Percentiles rank a stretch among this genome's conserved stretches.
Conservation (phyloP, 2,329 filamentous ascomycete genomes). For the Furcasterigmium sp. region DNA sequence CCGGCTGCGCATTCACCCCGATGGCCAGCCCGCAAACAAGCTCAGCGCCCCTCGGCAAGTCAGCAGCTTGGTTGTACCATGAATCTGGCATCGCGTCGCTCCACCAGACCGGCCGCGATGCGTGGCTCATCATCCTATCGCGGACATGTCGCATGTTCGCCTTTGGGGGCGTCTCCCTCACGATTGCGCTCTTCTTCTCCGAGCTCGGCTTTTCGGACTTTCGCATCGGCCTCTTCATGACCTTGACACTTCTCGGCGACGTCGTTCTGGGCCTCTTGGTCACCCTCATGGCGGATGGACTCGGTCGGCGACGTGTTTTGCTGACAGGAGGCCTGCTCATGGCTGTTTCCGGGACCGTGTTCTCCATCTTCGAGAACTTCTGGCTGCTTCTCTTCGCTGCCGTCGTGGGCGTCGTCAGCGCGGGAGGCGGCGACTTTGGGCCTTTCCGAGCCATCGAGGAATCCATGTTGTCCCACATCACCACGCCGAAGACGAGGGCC, state of each 20-base stretch:
- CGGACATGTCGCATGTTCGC: constrained; percentile 54
- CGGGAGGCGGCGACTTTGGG: constrained; percentile 59
- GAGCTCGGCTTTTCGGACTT: constrained; percentile 43
- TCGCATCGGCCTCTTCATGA: constrained; percentile 60
- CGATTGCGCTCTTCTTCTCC: constrained; percentile 51
- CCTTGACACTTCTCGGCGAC: constrained; percentile 56
- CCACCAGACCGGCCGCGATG: constrained; percentile 40
- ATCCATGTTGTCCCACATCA: constrained; percentile 53
- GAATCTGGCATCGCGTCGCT: constrained; percentile 45
- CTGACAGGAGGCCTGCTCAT: constrained; percentile 50
- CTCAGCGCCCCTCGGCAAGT: no score
- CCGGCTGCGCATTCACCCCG: no score
- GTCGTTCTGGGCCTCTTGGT: constrained; percentile 53
- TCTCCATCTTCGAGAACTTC: constrained; percentile 46
- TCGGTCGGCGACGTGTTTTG: constrained; percentile 51
- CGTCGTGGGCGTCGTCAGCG: constrained; percentile 56
- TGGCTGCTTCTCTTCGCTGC: constrained; percentile 54
- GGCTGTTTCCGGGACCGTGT: constrained; percentile 48
- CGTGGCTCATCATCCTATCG: constrained; percentile 47
- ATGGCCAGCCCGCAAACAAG: no score
- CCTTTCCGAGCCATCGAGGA: constrained; percentile 60
- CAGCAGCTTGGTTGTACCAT: constrained; percentile 20
- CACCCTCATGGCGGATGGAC: constrained; percentile 51
- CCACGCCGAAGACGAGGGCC: constrained; percentile 34
- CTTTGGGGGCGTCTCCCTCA: constrained; percentile 53